Base-by-base conservation (phyloP, 345 rosid species). In the Sonneratia alba region DNA sequence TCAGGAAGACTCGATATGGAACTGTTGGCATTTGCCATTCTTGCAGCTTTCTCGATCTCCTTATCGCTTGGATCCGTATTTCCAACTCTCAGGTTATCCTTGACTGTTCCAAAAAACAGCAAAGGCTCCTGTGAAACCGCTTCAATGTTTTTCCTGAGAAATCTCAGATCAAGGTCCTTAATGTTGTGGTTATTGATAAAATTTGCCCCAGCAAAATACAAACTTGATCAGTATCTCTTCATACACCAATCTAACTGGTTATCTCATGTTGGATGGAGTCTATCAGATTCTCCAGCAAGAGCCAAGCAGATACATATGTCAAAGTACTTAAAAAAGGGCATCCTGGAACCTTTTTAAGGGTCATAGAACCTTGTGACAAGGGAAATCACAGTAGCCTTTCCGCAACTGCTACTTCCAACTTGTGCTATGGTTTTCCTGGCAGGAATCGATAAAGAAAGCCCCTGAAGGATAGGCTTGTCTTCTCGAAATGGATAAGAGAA, bases 341-440 rank as follows among this genome's bases (percentile, higher is more conserved):
- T 72, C 36, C 16, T 51, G 19, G 18, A 32, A 88, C 91, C 91
- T 75, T 72, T 69, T 1, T 47, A 74, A 65, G 93, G 93, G 70
- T 88, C 89, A 66, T 87, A 88, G 79, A 88, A 85, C 68, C 93
- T 85, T 38, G 83, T 70, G 57, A 88, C 84, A 16, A 88, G 78
- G 69, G 88, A 85, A 62, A 88, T 82, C 69, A 82, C 36, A 9
- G 91, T 87, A 71, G 88, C 85, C 76, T 88, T 88, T 69, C 93
- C 91, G 21, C 88, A 88, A 0, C 93, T 89, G 37, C 93, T 88
- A 36, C 82, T 81, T 1, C 93, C 91, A 14, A 88, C 91, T 63
- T 86, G 73, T 7, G 89, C 89, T 37, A 85, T 78, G 45, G 68
- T 85, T 72, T 83, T 84, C 72, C 91, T 89, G 21, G 89, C 83